Evolutionary conservation across 2,329 filamentous ascomycete genomes (phyloP).

Genomic region (Pyrenophora seminiperda): DNA sequence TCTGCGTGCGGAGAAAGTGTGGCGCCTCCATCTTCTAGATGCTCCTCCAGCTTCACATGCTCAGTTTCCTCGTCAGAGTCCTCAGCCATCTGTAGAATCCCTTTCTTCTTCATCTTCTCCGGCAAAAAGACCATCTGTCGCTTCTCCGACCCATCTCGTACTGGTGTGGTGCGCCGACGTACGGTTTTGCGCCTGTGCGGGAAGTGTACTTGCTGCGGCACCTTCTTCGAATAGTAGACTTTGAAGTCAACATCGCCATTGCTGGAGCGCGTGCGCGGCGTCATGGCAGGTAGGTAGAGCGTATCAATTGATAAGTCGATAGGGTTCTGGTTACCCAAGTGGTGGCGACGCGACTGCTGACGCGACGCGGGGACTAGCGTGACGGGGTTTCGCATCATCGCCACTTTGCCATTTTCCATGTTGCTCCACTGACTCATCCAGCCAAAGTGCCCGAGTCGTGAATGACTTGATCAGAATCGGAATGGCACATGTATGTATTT

Average conservation of each 20-base stretch:
- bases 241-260: conserved; percentile 35
- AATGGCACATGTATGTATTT: too few species aligned
- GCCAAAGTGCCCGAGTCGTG: too few species aligned
- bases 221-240: conserved; percentile 41
- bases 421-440: too few species aligned
- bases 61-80: conserved; percentile 24
- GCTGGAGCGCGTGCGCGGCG: conserved; percentile 32
- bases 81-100: conserved; percentile 2
- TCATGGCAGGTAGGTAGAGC: conserved; percentile 27
- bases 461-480: too few species aligned
- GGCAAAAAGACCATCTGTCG: conserved; percentile 39
- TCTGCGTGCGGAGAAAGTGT: neutral
- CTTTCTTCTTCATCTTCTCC: conserved; percentile 30
- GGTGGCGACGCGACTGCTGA: conserved; percentile 24
- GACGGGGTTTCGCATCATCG: conserved; percentile 13
- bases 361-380: conserved; percentile 33
- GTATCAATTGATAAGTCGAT: conserved; percentile 3
- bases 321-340: neutral
- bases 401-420: neutral
- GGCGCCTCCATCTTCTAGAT: conserved; percentile 3
- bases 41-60: conserved; percentile 16
- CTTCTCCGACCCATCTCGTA: conserved; percentile 25
- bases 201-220: conserved; percentile 37
- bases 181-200: conserved; percentile 38
- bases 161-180: conserved; percentile 20